Evolutionary conservation across 2,329 filamentous ascomycete genomes (phyloP).

Genomic region (Xenoacremonium recifei): DNA sequence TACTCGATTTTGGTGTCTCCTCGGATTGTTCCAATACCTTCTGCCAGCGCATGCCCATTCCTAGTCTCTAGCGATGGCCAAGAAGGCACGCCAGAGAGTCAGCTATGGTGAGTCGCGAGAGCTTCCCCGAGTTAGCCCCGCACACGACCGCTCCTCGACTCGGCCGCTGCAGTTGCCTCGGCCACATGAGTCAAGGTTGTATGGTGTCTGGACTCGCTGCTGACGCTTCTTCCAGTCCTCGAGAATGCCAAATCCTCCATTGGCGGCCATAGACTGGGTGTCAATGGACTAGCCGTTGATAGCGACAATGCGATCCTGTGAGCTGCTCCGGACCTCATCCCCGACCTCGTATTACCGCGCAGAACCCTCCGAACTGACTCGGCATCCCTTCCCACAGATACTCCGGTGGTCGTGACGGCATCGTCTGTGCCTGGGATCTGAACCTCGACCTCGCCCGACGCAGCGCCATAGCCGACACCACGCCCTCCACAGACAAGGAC

Average conservation of each 20-base stretch:
- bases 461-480: conserved; percentile 26
- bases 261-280: conserved; percentile 87
- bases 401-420: conserved; percentile 91
- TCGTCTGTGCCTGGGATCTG: conserved; percentile 94
- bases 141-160: conserved; percentile 10
- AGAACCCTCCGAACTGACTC: conserved; percentile 13
- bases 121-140: conserved; percentile 1
- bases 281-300: conserved; percentile 92
- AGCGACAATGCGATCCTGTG: conserved; percentile 81
- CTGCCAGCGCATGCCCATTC: conserved; percentile 18
- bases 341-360: conserved; percentile 6
- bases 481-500: conserved; percentile 29
- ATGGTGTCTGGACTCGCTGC: background rate
- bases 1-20: too few species aligned
- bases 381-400: conserved; percentile 58
- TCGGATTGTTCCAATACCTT: conserved; percentile 4
- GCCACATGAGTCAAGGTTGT: background rate
- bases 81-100: conserved; percentile 68
- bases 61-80: conserved; percentile 50
- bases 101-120: conserved; percentile 58
- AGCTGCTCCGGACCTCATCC: too few species aligned
- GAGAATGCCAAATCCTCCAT: conserved; percentile 57
- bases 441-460: conserved; percentile 61
- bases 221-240: conserved; percentile 44
- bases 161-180: background rate